Evolutionary conservation across 2,329 filamentous ascomycete genomes (phyloP).

Genomic region (Pyrenochaeta sp.): DNA sequence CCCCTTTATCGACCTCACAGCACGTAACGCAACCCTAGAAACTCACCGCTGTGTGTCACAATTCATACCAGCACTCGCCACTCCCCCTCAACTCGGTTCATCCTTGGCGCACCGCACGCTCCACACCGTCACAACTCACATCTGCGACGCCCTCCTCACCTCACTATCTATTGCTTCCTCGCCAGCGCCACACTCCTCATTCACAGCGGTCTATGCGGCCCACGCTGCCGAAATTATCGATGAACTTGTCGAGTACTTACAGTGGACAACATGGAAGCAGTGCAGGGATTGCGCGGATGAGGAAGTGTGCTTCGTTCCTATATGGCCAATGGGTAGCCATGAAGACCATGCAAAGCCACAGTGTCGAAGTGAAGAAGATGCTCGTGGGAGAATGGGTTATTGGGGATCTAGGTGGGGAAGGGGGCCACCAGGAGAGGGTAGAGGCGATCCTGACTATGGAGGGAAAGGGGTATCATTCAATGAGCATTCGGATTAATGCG

Average conservation of each 20-base stretch:
- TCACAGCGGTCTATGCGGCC: slow-evolving; percentile 8
- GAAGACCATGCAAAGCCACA: slow-evolving; percentile 63
- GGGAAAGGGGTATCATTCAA: not conserved
- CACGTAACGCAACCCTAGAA: slow-evolving; percentile 51
- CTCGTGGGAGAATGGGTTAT: slow-evolving; percentile 23
- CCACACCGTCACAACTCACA: slow-evolving; percentile 33
- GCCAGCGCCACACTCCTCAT: slow-evolving; percentile 10
- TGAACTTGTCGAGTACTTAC: slow-evolving; percentile 59
- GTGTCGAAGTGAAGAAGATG: slow-evolving; percentile 44
- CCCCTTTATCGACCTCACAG: slow-evolving; percentile 51
- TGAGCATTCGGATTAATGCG: too few species aligned
- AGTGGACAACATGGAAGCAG: slow-evolving; percentile 69
- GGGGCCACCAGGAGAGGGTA: not conserved
- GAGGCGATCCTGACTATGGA: not conserved
- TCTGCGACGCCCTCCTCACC: slow-evolving; percentile 47
- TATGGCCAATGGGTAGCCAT: slow-evolving; percentile 67
- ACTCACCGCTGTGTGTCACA: slow-evolving; percentile 59
- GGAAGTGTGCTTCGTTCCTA: slow-evolving; percentile 69
- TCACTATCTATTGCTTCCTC: slow-evolving; percentile 24
- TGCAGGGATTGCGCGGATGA: slow-evolving; percentile 62
- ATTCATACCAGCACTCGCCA: slow-evolving; percentile 38
- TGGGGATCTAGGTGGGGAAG: slow-evolving; percentile 24
- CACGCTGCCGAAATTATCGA: slow-evolving; percentile 46
- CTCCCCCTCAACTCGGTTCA: slow-evolving; percentile 17
- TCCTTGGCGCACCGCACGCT: slow-evolving; percentile 43